Percentiles rank a stretch among this genome's conserved stretches.
Conservation (phyloP, 805 yeast species). For the Nakazawaea molendinolei region DNA sequence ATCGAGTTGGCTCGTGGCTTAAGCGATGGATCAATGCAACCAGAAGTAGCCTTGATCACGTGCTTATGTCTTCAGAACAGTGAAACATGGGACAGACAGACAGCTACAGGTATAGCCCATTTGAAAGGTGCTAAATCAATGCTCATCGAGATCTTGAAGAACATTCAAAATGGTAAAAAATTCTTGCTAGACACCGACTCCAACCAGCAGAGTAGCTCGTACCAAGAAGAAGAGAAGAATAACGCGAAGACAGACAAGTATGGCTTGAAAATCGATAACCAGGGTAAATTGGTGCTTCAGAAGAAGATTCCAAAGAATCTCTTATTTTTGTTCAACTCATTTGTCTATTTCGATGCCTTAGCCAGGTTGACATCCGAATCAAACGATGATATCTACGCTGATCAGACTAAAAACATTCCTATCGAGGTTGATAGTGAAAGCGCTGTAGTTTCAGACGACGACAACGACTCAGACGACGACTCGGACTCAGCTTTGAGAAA, state of each 20-base stretch:
- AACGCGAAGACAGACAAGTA: slow-evolving; percentile 3
- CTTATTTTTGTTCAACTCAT: slow-evolving; percentile 52
- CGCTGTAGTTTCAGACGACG: slow-evolving; percentile 3
- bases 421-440: slow-evolving; percentile 2
- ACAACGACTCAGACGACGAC: slow-evolving; percentile 2
- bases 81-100: slow-evolving; percentile 65
- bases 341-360: slow-evolving; percentile 62
- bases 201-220: too few relatives aligned
- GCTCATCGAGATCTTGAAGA: slow-evolving; percentile 40
- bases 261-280: slow-evolving; percentile 6
- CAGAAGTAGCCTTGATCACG: slow-evolving; percentile 61
- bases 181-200: slow-evolving; percentile 9
- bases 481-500: slow-evolving; percentile 3
- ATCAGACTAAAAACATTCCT: slow-evolving; percentile 2
- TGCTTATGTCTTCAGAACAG: slow-evolving; percentile 58
- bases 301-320: slow-evolving; percentile 32
- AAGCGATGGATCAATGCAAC: slow-evolving; percentile 38
- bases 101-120: slow-evolving; percentile 63
- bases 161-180: slow-evolving; percentile 9
- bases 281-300: slow-evolving; percentile 6
- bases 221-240: neutral
- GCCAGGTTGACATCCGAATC: slow-evolving; percentile 56
- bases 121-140: slow-evolving; percentile 59
- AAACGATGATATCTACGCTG: slow-evolving; percentile 26
- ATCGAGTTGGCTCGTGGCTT: slow-evolving; percentile 54